phyloP scores from a whole-genome alignment of 495 filamentous ascomycete species.

The Niebla homalea region DNA sequence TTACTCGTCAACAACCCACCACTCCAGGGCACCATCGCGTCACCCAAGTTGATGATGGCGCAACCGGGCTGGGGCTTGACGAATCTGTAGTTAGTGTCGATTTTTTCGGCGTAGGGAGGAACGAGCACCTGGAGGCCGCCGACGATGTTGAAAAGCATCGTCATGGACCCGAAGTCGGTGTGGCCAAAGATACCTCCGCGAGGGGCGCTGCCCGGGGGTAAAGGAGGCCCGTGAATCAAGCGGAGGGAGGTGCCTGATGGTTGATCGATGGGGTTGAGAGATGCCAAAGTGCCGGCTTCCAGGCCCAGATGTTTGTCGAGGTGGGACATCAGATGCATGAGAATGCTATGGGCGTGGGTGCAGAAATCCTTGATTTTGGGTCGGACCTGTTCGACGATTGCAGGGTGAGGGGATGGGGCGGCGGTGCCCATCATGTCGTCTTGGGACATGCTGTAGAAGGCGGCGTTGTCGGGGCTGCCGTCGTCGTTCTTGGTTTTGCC shows the following conservation, averaged over 20 bases:
- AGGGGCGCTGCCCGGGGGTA: background rate
- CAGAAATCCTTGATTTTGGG: constrained; percentile 2
- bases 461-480: constrained; percentile 10
- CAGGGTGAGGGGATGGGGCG: constrained; percentile 3
- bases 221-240: constrained; percentile 9
- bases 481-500: constrained; percentile 12
- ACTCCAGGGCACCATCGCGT: constrained; percentile 23
- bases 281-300: constrained; percentile 1
- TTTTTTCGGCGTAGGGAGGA: background rate
- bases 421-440: constrained; percentile 11
- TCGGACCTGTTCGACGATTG: background rate
- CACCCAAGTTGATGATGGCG: constrained; percentile 25
- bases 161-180: constrained; percentile 16
- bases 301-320: constrained; percentile 7
- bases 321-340: constrained; percentile 3
- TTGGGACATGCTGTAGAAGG: constrained; percentile 12
- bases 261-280: constrained; percentile 2
- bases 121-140: constrained; percentile 15
- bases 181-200: constrained; percentile 1
- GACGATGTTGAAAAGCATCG: constrained; percentile 18
- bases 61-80: constrained; percentile 19
- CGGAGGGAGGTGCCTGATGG: constrained; percentile 8
- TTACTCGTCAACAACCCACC: constrained; percentile 18
- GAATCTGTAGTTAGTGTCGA: constrained; percentile 18
- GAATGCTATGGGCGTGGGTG: constrained; percentile 3